Percentiles rank a stretch among this genome's conserved stretches.
These are phyloP conservation scores for Plectosphaerella sp. DNA, from an alignment of 2,329 filamentous ascomycete genomes.

Conservation along the genomic window DNA sequence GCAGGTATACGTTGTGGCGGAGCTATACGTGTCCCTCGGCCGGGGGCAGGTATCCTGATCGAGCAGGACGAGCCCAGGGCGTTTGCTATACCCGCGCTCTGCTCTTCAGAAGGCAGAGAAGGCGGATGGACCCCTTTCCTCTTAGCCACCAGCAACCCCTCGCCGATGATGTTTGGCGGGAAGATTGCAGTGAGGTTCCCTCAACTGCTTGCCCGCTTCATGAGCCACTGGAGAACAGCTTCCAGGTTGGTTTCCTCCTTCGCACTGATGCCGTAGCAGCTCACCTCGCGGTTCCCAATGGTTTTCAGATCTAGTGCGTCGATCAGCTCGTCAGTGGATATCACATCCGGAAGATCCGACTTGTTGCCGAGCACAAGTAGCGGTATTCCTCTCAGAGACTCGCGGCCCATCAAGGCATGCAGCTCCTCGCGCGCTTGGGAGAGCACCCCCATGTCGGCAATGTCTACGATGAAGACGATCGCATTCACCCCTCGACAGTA, in stretches of 20 bases:
- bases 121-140: no score
- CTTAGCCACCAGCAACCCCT: no score
- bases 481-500: constrained; percentile 97
- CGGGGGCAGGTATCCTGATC: no score
- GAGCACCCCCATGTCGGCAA: constrained; percentile 76
- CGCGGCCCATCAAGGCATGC: constrained; percentile 80
- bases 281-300: constrained; percentile 89
- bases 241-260: constrained; percentile 99
- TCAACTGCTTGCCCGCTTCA: constrained; percentile 67
- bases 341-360: constrained; percentile 85
- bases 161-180: no score
- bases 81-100: no score
- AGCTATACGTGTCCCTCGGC: no score
- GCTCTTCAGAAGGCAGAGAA: no score
- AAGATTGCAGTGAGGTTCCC: no score
- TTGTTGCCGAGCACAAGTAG: constrained; percentile 95
- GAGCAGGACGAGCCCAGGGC: no score
- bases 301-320: constrained; percentile 85
- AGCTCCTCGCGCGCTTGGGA: constrained; percentile 88
- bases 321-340: constrained; percentile 93
- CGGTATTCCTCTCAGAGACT: constrained; percentile 81
- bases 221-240: constrained; percentile 92
- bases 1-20: no score
- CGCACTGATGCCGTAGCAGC: constrained; percentile 97
- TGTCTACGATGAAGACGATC: constrained; percentile 98